These are phyloP conservation scores for Daedaleopsis sinensis DNA, from an alignment of 768 basidiomycete genomes.

Conservation along the genomic window DNA sequence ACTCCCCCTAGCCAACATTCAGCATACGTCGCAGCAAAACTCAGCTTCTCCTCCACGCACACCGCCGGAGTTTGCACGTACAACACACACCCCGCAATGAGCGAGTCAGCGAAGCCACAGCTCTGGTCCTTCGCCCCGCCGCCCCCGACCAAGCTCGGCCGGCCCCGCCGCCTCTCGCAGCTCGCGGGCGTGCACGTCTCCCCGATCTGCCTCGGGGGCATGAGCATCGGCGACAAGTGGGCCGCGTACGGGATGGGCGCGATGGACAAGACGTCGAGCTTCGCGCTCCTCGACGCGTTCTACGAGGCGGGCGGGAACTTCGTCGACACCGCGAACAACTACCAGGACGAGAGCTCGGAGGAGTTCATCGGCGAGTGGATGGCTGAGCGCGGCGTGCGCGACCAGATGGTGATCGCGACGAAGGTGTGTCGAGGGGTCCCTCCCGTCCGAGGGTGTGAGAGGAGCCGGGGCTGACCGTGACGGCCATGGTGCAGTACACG, in stretches of 20 bases:
- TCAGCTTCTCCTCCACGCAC: no score
- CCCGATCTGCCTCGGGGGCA: background rate
- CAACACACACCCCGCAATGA: no score
- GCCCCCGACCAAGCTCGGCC: conserved; percentile 27
- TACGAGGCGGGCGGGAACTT: background rate
- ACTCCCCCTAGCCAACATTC: no score
- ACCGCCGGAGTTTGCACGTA: no score
- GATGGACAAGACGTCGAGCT: background rate
- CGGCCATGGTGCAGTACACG: conserved; percentile 4
- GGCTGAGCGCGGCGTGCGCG: conserved; percentile 34
- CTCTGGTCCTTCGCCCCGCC: conserved; percentile 1
- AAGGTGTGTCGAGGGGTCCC: conserved; percentile 24
- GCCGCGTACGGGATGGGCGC: background rate
- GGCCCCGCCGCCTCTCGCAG: conserved; percentile 37
- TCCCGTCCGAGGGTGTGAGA: no score
- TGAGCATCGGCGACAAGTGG: background rate
- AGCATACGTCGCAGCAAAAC: no score
- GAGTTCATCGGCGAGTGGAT: conserved; percentile 44
- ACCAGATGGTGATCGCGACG: conserved; percentile 36
- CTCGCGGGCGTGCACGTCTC: background rate
- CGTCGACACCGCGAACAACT: background rate
- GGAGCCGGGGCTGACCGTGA: background rate
- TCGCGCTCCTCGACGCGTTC: background rate
- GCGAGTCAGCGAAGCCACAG: no score
- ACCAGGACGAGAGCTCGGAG: conserved; percentile 36